Percentiles rank a stretch among this genome's conserved stretches.
These are phyloP conservation scores for Globisporangium splendens DNA, from an alignment of 352 stramenopile species.

Conservation along the genomic window DNA sequence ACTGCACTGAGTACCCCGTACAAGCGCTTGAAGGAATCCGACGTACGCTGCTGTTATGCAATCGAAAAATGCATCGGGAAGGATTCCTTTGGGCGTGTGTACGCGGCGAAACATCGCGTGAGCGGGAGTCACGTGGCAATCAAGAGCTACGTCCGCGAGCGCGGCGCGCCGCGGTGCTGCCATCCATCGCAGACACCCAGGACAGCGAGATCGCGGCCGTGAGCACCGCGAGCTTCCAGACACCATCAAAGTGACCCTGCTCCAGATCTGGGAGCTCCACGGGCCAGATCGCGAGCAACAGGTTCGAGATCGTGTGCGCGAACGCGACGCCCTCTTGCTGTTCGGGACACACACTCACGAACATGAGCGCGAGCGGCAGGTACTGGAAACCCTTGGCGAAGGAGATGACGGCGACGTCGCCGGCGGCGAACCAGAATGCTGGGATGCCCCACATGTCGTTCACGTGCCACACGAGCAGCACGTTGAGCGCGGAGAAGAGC, in stretches of 20 bases:
- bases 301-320: conserved; percentile 72
- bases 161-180: conserved; percentile 32
- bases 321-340: conserved; percentile 76
- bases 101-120: conserved; percentile 37
- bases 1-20: neutral
- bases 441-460: conserved; percentile 60
- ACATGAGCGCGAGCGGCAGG: conserved; percentile 72
- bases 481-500: conserved; percentile 65
- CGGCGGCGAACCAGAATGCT: conserved; percentile 76
- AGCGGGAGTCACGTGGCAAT: conserved; percentile 44
- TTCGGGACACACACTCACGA: conserved; percentile 69
- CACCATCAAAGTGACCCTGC: conserved; percentile 45
- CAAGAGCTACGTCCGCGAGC: conserved; percentile 57
- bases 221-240: conserved; percentile 80
- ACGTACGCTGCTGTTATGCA: conserved; percentile 32
- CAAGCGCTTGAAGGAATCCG: conserved; percentile 16
- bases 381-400: conserved; percentile 80
- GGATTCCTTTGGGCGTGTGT: conserved; percentile 55
- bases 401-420: conserved; percentile 58
- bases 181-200: neutral
- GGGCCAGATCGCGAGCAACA: conserved; percentile 67
- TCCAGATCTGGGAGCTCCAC: conserved; percentile 64
- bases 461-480: conserved; percentile 59
- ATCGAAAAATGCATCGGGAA: conserved; percentile 43
- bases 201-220: conserved; percentile 48